Base-by-base conservation (phyloP, 306 rosid genomes). In the Arachis stenosperma region DNA sequence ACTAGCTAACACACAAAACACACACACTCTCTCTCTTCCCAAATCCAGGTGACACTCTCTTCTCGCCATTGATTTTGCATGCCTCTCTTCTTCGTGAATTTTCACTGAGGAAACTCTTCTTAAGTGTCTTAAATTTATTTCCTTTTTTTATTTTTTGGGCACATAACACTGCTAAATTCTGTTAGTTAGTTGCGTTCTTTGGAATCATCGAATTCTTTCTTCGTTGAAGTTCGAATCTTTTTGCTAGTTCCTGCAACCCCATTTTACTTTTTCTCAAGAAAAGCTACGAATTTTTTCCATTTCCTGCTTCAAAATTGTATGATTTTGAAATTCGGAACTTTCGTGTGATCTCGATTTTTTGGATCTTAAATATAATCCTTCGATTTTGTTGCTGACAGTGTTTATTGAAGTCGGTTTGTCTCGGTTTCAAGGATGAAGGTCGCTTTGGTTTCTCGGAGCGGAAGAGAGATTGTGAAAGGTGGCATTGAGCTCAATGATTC, bases 381-480 rank as follows among this genome's bases (percentile, higher is more conserved):
- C 33, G 8, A 40, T 72, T 72, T 41, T 50, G 67, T 70, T 57
- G 64, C 71, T 79, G 56, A 53, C 7, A 67, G 47, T 41, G 73
- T 65, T 84, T 78, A 57, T 61, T 17, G 69, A 68, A 73, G 66
- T 70, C 81, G 82, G 76, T 65, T 65, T 54, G 13, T 54, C 69
- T 77, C 56, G 39, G 70, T 69, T 36, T 75, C 29, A 11, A 81
- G 74, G 81, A 94, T 94, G 99, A 94, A 91, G 93, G 86, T 94
- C 59, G 39, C 61, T 60, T 86, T 94, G 43, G 93, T 94, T 81
- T 84, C 96, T 12, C 84, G 98, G 64, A 88, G 89, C 77, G 96
- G 99, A 50, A 84, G 86, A 82, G 97, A 94, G 75, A 70, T 94
- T 42, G 42, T 91, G 39, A 90, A 87, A 81, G 97, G 96, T 37